A percentile compares a stretch with the other conserved stretches of the same genome.
phyloP scores from a whole-genome alignment of 163 green algal species.

The Scenedesmus sp. region DNA sequence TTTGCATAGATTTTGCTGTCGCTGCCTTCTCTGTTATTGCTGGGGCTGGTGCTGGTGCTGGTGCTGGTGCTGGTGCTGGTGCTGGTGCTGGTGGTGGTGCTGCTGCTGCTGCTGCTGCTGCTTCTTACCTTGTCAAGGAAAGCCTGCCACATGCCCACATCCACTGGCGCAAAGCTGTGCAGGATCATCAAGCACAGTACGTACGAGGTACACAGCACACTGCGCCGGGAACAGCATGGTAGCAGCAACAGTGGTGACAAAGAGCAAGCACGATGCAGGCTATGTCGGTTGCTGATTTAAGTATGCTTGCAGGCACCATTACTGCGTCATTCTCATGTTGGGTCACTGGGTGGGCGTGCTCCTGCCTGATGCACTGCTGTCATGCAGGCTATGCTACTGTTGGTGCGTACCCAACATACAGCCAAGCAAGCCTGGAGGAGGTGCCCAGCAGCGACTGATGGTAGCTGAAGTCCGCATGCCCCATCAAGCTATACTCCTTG shows the following conservation, averaged over 20 bases:
- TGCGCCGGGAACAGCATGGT: not conserved
- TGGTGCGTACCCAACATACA: not conserved
- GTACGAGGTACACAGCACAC: slow-evolving; percentile 3
- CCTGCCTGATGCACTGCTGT: not conserved
- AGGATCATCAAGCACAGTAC: not conserved
- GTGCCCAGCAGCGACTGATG: not conserved
- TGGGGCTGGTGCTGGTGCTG: not conserved
- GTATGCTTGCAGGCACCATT: not conserved
- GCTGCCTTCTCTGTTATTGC: too few species aligned
- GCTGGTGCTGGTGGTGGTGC: slow-evolving; percentile 13
- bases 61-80: too few species aligned
- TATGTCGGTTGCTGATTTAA: not conserved
- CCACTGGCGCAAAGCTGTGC: not conserved
- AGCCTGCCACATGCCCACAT: not conserved
- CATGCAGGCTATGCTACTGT: not conserved
- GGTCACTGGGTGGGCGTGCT: not conserved
- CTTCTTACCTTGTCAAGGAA: slow-evolving; percentile 8
- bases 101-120: slow-evolving; percentile 5
- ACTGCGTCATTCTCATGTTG: not conserved
- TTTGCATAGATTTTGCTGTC: too few species aligned
- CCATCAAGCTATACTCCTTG: not conserved
- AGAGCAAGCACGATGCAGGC: not conserved
- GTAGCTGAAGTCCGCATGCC: not conserved
- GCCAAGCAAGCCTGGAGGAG: not conserved
- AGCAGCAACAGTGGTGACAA: not conserved